These are phyloP conservation scores for Zygosaccharomyces bailii DNA, from an alignment of 805 yeast species.

Conservation along the genomic window DNA sequence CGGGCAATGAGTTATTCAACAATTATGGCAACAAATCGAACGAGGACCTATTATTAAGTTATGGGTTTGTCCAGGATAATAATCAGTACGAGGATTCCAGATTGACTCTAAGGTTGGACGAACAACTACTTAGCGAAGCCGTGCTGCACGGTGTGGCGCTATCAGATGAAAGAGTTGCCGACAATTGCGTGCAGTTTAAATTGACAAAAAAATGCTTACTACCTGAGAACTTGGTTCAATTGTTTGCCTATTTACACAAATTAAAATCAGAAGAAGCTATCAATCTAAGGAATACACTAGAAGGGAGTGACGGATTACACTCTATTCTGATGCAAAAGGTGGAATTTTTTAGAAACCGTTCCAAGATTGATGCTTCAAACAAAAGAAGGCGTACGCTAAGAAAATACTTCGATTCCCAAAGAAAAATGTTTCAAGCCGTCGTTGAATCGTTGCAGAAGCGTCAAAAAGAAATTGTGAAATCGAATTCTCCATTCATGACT, in stretches of 20 bases:
- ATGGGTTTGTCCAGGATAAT: conserved; percentile 66
- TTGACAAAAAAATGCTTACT: conserved; percentile 36
- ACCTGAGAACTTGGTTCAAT: conserved; percentile 46
- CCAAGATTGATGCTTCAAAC: conserved; percentile 29
- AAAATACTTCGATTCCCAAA: conserved; percentile 49
- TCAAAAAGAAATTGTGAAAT: conserved; percentile 45
- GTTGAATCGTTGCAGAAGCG: conserved; percentile 37
- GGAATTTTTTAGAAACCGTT: conserved; percentile 36
- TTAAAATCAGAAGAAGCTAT: conserved; percentile 45
- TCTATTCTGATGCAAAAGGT: conserved; percentile 52
- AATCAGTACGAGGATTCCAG: conserved; percentile 59
- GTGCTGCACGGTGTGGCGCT: conserved; percentile 40
- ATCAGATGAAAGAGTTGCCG: conserved; percentile 36
- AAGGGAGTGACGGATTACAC: conserved; percentile 55
- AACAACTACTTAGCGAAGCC: conserved; percentile 31
- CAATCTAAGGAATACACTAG: conserved; percentile 54
- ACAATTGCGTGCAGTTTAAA: conserved; percentile 41
- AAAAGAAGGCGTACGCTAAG: conserved; percentile 37
- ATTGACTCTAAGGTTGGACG: conserved; percentile 54
- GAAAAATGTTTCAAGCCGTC: conserved; percentile 42
- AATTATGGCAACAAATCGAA: conserved; percentile 88
- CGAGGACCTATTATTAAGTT: conserved; percentile 74
- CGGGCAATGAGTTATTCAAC: conserved; percentile 58
- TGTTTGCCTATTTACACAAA: conserved; percentile 54
- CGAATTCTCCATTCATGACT: conserved; percentile 34